These are phyloP conservation scores for Grammothele lineata DNA, from an alignment of 768 basidiomycete genomes.

Conservation along the genomic window DNA sequence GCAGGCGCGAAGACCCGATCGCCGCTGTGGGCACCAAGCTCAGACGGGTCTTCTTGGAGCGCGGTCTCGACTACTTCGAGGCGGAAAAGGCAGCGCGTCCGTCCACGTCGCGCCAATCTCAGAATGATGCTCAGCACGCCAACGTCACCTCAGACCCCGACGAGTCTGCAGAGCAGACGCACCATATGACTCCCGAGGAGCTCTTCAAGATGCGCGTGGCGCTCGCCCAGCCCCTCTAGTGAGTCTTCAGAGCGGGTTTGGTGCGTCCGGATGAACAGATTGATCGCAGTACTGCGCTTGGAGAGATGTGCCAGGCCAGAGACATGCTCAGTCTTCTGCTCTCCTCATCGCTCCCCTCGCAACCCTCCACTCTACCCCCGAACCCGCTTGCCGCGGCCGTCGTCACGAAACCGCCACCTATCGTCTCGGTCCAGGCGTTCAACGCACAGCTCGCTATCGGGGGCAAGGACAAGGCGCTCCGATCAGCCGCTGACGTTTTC, in stretches of 20 bases:
- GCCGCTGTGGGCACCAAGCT: constrained; percentile 62
- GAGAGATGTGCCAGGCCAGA: constrained; percentile 75
- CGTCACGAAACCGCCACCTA: constrained; percentile 62
- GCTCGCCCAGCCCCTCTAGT: constrained; percentile 70
- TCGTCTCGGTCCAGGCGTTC: constrained; percentile 32
- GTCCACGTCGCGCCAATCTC: constrained; percentile 13
- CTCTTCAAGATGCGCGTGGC: constrained; percentile 70
- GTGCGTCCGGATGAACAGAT: constrained; percentile 7
- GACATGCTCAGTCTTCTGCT: constrained; percentile 65
- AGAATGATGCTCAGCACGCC: constrained; percentile 22
- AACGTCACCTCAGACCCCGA: constrained; percentile 28
- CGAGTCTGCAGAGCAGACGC: constrained; percentile 29
- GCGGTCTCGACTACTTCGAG: constrained; percentile 75
- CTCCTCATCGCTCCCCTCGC: constrained; percentile 33
- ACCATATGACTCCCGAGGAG: constrained; percentile 70
- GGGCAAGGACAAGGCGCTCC: constrained; percentile 74
- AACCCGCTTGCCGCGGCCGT: constrained; percentile 53
- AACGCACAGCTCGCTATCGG: constrained; percentile 46
- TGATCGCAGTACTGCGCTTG: constrained; percentile 57
- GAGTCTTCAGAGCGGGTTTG: constrained; percentile 28
- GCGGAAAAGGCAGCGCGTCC: constrained; percentile 28
- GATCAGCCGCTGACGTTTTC: constrained; percentile 70
- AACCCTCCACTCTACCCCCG: constrained; percentile 8
- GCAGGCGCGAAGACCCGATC: constrained; percentile 45
- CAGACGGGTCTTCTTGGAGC: constrained; percentile 65